phyloP scores from a whole-genome alignment of 2,329 filamentous ascomycete genomes.

The Neonectria faginata region DNA sequence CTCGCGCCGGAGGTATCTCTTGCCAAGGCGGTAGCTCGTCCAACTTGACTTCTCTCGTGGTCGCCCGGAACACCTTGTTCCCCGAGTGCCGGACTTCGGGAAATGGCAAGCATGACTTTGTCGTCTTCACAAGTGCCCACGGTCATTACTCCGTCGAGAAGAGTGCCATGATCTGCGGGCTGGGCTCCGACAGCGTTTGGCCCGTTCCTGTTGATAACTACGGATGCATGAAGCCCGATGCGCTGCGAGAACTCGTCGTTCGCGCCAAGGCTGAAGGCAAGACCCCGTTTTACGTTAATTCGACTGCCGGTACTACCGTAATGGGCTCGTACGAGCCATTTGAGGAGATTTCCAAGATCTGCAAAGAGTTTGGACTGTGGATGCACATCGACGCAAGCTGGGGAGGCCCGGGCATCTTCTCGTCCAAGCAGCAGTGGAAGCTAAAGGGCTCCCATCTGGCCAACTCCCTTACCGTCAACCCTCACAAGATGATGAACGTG shows the following conservation, averaged over 20 bases:
- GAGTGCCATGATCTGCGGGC: slow-evolving; percentile 88
- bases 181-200: slow-evolving; percentile 81
- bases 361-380: slow-evolving; percentile 81
- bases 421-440: slow-evolving; percentile 69
- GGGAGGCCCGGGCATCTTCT: slow-evolving; percentile 89
- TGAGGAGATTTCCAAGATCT: slow-evolving; percentile 74
- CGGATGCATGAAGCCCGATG: slow-evolving; percentile 77
- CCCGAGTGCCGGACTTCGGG: slow-evolving; percentile 81
- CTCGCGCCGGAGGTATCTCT: slow-evolving; percentile 78
- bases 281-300: slow-evolving; percentile 94
- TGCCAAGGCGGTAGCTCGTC: slow-evolving; percentile 87
- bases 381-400: slow-evolving; percentile 93
- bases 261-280: slow-evolving; percentile 74
- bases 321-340: slow-evolving; percentile 90
- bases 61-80: slow-evolving; percentile 88
- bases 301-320: slow-evolving; percentile 94
- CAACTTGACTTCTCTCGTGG: slow-evolving; percentile 85
- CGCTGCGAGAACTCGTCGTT: slow-evolving; percentile 72
- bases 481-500: slow-evolving; percentile 97
- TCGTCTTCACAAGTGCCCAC: slow-evolving; percentile 88
- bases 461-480: slow-evolving; percentile 87
- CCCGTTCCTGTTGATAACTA: slow-evolving; percentile 77
- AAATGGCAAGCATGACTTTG: slow-evolving; percentile 74
- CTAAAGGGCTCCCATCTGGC: slow-evolving; percentile 79
- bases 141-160: slow-evolving; percentile 97